Evolutionary conservation across 495 filamentous ascomycete species (phyloP).

Genomic region (Aspergillus funiculosus): DNA sequence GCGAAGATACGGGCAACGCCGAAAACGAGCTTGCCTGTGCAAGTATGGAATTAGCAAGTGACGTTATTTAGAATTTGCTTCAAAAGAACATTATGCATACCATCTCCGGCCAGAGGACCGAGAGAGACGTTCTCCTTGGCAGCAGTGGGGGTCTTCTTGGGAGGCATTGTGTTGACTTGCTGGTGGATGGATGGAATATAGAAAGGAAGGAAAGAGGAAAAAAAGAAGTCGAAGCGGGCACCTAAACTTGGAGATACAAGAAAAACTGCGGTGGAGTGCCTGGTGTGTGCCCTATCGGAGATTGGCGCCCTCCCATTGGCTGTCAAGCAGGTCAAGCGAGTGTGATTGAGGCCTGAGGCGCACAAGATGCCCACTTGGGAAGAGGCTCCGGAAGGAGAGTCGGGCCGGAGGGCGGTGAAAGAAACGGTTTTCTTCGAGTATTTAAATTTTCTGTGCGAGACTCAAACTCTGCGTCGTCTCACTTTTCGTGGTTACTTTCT

Average conservation of each 20-base stretch:
- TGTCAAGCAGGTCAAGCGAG: background rate
- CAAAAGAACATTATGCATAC: slow-evolving; percentile 40
- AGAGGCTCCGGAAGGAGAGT: slow-evolving; percentile 23
- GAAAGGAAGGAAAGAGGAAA: slow-evolving; percentile 27
- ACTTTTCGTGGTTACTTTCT: background rate
- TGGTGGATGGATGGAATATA: slow-evolving; percentile 43
- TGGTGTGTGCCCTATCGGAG: slow-evolving; percentile 7
- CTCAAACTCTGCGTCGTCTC: background rate
- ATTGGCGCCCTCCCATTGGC: background rate
- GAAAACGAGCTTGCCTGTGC: slow-evolving; percentile 85
- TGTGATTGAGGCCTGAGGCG: background rate
- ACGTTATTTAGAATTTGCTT: too few species aligned
- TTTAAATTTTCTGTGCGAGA: slow-evolving; percentile 32
- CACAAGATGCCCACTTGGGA: too few species aligned
- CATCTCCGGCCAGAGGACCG: slow-evolving; percentile 88
- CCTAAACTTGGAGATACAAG: slow-evolving; percentile 3
- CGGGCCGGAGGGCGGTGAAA: slow-evolving; percentile 35
- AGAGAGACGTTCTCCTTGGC: slow-evolving; percentile 96
- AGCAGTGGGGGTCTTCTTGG: slow-evolving; percentile 73
- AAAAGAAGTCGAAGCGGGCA: slow-evolving; percentile 2
- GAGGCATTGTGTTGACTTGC: slow-evolving; percentile 59
- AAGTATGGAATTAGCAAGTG: too few species aligned
- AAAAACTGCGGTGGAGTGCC: slow-evolving; percentile 11
- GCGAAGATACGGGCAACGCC: slow-evolving; percentile 99
- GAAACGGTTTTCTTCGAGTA: slow-evolving; percentile 17